Evolutionary conservation across 2,329 filamentous ascomycete genomes (phyloP).

Genomic region (Byssothecium circinans): DNA sequence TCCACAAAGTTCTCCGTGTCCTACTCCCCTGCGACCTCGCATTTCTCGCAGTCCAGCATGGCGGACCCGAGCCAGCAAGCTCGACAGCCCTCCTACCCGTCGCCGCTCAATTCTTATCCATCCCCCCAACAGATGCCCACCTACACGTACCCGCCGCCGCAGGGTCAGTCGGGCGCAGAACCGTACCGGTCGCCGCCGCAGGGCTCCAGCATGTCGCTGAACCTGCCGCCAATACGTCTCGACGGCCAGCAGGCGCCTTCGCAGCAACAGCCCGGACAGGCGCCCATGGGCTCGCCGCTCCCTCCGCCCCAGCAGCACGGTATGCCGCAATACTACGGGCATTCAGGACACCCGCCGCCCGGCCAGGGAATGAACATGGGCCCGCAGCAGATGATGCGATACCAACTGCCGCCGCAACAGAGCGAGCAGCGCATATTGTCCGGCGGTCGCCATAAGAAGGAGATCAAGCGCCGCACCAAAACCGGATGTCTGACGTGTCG

Average conservation of each 20-base stretch:
- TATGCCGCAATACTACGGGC: constrained; percentile 57
- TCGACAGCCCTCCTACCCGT: constrained; percentile 44
- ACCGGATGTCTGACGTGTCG: constrained; percentile 65
- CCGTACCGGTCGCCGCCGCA: constrained; percentile 52
- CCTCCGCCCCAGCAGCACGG: constrained; percentile 54
- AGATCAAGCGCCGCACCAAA: constrained; percentile 75
- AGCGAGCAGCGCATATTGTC: constrained; percentile 58
- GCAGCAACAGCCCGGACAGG: constrained; percentile 35
- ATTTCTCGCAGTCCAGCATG: constrained; percentile 38
- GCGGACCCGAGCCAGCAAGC: constrained; percentile 39
- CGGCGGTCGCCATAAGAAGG: constrained; percentile 67
- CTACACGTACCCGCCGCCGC: constrained; percentile 52
- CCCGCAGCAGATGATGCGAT: constrained; percentile 55
- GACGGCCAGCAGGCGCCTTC: constrained; percentile 46
- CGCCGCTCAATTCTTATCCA: constrained; percentile 52
- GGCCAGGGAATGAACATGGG: constrained; percentile 54
- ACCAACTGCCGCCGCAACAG: constrained; percentile 55
- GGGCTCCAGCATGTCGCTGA: constrained; percentile 49
- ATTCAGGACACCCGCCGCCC: constrained; percentile 44
- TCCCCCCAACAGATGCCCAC: constrained; percentile 55
- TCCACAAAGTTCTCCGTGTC: constrained; percentile 27
- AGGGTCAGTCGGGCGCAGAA: constrained; percentile 42
- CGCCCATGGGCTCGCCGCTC: constrained; percentile 56
- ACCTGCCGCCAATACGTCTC: constrained; percentile 55
- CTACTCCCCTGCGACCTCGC: constrained; percentile 37